Percentiles rank a stretch among this genome's conserved stretches.
Evolutionary conservation across 2,329 filamentous ascomycete genomes (phyloP).

Genomic region (Amylocarpus encephaloides): DNA sequence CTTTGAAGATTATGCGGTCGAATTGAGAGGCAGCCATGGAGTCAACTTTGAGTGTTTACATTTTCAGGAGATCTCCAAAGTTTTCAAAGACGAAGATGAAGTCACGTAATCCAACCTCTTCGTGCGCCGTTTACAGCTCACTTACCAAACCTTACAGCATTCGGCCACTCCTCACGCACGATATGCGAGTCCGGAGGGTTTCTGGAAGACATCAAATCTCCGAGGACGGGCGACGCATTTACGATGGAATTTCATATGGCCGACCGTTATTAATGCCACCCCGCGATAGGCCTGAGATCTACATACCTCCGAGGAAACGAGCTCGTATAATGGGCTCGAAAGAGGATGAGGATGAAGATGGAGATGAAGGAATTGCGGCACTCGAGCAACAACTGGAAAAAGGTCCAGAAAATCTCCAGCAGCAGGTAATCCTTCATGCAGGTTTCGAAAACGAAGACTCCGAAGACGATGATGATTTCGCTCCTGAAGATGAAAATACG

Average conservation of each 20-base stretch:
- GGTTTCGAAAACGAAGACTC: conserved; percentile 34
- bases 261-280: conserved; percentile 58
- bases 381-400: conserved; percentile 24
- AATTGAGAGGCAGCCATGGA: conserved; percentile 52
- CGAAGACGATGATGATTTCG: conserved; percentile 26
- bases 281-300: conserved; percentile 57
- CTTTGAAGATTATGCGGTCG: conserved; percentile 82
- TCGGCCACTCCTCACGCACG: conserved; percentile 67
- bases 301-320: conserved; percentile 69
- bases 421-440: conserved; percentile 25
- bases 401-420: conserved; percentile 28
- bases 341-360: conserved; percentile 36
- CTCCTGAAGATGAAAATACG: conserved; percentile 22
- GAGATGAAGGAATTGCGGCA: conserved; percentile 23
- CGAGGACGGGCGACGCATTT: conserved; percentile 67
- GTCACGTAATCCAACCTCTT: conserved; percentile 52
- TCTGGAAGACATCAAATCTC: conserved; percentile 79
- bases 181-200: conserved; percentile 65
- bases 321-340: conserved; percentile 49
- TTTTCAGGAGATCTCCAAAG: conserved; percentile 63
- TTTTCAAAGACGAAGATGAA: conserved; percentile 78
- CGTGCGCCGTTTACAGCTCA: background rate
- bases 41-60: conserved; percentile 79
- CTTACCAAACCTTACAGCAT: conserved; percentile 48
- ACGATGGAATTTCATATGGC: conserved; percentile 83